Percentiles rank a stretch among this genome's conserved stretches.
Conservation (phyloP, 495 filamentous ascomycete species). For the Xylaria telfairii region DNA sequence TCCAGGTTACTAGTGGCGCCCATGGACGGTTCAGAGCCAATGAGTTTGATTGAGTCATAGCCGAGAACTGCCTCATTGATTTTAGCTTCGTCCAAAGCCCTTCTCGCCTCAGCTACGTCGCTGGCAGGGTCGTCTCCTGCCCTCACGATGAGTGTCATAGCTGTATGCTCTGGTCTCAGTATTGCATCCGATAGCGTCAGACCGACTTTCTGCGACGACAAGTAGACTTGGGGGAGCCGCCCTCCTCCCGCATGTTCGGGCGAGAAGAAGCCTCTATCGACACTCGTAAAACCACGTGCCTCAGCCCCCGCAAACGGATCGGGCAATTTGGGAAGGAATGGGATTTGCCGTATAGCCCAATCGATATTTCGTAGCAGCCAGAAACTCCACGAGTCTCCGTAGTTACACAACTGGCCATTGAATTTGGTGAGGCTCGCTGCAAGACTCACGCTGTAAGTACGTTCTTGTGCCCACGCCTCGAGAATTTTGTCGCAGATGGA, state of each 20-base stretch:
- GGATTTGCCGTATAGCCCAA: slow-evolving; percentile 24
- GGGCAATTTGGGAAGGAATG: slow-evolving; percentile 19
- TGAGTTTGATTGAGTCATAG: slow-evolving; percentile 11
- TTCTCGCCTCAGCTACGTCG: slow-evolving; percentile 18
- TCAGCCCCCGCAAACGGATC: slow-evolving; percentile 26
- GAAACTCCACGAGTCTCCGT: slow-evolving; percentile 26
- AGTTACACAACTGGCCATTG: slow-evolving; percentile 38
- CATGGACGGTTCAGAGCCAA: background rate
- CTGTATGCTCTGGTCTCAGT: slow-evolving; percentile 22
- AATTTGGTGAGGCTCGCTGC: slow-evolving; percentile 34
- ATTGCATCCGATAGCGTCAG: slow-evolving; percentile 32
- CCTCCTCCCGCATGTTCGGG: slow-evolving; percentile 32
- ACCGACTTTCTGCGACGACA: slow-evolving; percentile 23
- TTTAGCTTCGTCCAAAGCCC: slow-evolving; percentile 7
- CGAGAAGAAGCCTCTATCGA: slow-evolving; percentile 35
- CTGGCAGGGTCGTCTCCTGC: slow-evolving; percentile 1
- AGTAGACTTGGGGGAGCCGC: slow-evolving; percentile 36
- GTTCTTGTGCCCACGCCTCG: slow-evolving; percentile 35
- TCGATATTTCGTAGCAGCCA: slow-evolving; percentile 30
- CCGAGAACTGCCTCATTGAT: slow-evolving; percentile 8
- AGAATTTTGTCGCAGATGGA: slow-evolving; percentile 28
- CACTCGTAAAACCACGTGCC: slow-evolving; percentile 29
- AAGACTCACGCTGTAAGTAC: slow-evolving; percentile 31
- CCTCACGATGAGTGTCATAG: slow-evolving; percentile 30
- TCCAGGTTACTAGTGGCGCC: background rate